Percentiles rank a stretch among this genome's conserved stretches.
Conservation (phyloP, 257 asterid genomes). For the Jaltomata sinuosa region DNA sequence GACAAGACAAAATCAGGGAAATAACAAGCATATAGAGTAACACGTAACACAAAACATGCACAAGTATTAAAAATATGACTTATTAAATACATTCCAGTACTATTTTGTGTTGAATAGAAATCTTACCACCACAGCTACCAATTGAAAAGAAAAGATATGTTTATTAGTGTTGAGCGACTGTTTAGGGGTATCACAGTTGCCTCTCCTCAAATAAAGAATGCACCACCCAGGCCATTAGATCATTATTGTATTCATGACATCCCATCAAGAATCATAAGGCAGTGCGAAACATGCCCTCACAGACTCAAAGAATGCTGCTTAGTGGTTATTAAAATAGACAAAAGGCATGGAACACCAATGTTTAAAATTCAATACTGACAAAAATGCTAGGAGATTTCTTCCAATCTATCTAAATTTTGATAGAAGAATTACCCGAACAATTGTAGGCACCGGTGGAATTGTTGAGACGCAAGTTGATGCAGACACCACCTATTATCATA, state of each 20-base stretch:
- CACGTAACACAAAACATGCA: not conserved
- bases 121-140: not conserved
- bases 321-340: not conserved
- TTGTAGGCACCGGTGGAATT: not conserved
- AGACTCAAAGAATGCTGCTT: not conserved
- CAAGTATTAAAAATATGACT: not conserved
- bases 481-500: not conserved
- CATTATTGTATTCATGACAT: not conserved
- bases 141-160: not conserved
- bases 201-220: not conserved
- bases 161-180: not conserved
- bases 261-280: not conserved
- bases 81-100: not conserved
- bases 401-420: not conserved
- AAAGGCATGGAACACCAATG: not conserved
- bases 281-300: not conserved
- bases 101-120: not conserved
- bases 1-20: conserved; percentile 14
- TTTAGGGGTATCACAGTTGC: not conserved
- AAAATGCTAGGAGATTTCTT: not conserved
- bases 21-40: not conserved
- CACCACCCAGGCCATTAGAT: not conserved
- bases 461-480: not conserved
- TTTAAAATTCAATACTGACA: not conserved
- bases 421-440: not conserved